Conservation (phyloP, 139 green algal species). For the Chlorokybus atmophyticus region DNA sequence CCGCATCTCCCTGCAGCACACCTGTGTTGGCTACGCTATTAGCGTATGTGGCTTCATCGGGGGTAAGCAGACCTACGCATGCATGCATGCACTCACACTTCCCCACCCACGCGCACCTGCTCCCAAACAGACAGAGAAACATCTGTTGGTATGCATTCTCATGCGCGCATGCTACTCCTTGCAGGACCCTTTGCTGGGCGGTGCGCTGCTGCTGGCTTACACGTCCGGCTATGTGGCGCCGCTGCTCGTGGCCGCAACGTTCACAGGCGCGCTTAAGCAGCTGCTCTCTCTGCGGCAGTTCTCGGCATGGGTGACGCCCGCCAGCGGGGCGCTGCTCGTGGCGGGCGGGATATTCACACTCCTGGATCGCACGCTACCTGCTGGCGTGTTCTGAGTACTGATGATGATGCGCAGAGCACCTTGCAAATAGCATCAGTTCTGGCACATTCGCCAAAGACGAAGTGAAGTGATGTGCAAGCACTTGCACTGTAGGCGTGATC, state of each 20-base stretch:
- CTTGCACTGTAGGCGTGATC: no score
- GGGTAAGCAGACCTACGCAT: slow-evolving; percentile 4
- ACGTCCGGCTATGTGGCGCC: slow-evolving; percentile 81
- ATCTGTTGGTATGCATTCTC: no score
- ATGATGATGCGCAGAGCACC: no score
- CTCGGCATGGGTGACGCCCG: slow-evolving; percentile 69
- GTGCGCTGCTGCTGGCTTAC: slow-evolving; percentile 77
- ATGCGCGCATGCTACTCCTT: no score
- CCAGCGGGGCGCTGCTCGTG: slow-evolving; percentile 27
- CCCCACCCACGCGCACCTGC: no score
- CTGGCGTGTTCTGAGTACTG: no score
- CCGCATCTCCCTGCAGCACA: slow-evolving; percentile 86
- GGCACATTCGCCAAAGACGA: no score
- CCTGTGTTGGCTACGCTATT: slow-evolving; percentile 88
- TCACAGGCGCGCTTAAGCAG: slow-evolving; percentile 55
- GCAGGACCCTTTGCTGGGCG: slow-evolving; percentile 41
- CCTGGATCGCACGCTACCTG: no score
- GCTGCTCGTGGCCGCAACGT: slow-evolving; percentile 72
- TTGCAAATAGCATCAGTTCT: background rate
- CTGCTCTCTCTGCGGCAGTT: slow-evolving; percentile 64
- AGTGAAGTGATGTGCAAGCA: no score
- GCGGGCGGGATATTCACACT: slow-evolving; percentile 16
- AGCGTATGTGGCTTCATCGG: slow-evolving; percentile 64
- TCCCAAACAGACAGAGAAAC: no score
- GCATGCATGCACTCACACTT: background rate